A percentile compares a stretch with the other conserved stretches of the same genome.
phyloP scores from a whole-genome alignment of 768 basidiomycete species.

The Gloeophyllum trabeum region DNA sequence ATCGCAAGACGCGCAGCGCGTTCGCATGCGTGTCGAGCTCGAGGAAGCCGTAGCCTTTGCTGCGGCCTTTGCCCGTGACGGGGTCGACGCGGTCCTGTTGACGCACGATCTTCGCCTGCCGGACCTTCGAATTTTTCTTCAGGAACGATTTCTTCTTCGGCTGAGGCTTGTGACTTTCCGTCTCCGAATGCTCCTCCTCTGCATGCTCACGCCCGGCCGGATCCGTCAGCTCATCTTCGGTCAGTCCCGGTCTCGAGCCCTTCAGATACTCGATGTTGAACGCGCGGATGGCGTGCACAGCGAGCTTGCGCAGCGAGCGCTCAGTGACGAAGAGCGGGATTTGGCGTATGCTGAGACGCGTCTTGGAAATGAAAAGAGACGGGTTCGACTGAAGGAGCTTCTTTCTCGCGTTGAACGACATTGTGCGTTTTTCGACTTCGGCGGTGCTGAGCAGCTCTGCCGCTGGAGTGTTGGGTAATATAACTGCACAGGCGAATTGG shows the following conservation, averaged over 20 bases:
- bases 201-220: constrained; percentile 16
- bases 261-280: constrained; percentile 74
- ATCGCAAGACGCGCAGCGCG: constrained; percentile 82
- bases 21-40: constrained; percentile 85
- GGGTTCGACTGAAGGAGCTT: constrained; percentile 84
- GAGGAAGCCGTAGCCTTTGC: constrained; percentile 92
- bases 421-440: constrained; percentile 79
- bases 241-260: constrained; percentile 48
- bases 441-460: constrained; percentile 56
- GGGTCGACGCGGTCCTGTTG: constrained; percentile 85
- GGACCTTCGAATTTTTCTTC: constrained; percentile 40
- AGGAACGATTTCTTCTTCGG: constrained; percentile 17
- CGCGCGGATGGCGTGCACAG: constrained; percentile 63
- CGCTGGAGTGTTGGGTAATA: constrained; percentile 79
- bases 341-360: constrained; percentile 88
- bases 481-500: constrained; percentile 38
- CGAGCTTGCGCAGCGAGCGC: constrained; percentile 79
- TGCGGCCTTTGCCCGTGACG: constrained; percentile 75
- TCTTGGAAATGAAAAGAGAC: constrained; percentile 87
- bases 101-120: constrained; percentile 89
- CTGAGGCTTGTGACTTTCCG: constrained; percentile 15
- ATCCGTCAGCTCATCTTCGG: constrained; percentile 59
- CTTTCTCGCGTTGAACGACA: constrained; percentile 78
- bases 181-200: constrained; percentile 14
- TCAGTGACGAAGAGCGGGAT: constrained; percentile 88